Conservation (phyloP, 305 asterid species). For the Fraxinus velutina region DNA sequence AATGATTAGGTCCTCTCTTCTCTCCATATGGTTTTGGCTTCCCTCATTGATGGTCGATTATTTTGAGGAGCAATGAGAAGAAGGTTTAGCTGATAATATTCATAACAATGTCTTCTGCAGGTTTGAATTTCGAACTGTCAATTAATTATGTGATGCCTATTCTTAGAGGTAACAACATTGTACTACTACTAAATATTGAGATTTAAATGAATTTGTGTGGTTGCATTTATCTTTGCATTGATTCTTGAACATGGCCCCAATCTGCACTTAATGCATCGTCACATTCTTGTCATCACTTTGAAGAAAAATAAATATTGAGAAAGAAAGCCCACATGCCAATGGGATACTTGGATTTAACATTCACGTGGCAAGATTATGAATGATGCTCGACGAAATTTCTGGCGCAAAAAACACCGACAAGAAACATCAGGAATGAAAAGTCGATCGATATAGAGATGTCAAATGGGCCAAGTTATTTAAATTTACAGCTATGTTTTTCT, state of each 20-base stretch:
- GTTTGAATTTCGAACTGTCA: too few relatives aligned
- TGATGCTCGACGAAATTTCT: background rate
- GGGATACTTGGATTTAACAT: slow-evolving; percentile 2
- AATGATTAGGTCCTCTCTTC: too few relatives aligned
- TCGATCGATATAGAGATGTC: background rate
- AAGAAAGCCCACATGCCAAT: background rate
- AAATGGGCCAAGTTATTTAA: background rate
- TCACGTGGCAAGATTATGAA: slow-evolving; percentile 5
- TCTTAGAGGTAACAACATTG: background rate
- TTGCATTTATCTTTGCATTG: background rate
- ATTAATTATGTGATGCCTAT: too few relatives aligned
- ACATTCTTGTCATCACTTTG: background rate
- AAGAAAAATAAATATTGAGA: background rate
- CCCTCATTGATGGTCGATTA: too few relatives aligned
- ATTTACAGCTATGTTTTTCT: background rate
- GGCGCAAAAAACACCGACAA: background rate
- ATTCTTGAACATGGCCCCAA: background rate
- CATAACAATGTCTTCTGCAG: too few relatives aligned
- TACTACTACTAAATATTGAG: background rate
- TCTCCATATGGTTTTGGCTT: too few relatives aligned
- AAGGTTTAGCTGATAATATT: too few relatives aligned
- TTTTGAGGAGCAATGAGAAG: too few relatives aligned
- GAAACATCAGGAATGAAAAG: background rate
- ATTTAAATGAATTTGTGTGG: background rate
- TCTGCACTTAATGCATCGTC: background rate